Conservation (phyloP, 2,329 filamentous ascomycete genomes). For the Xylariomycetidae sp. region DNA sequence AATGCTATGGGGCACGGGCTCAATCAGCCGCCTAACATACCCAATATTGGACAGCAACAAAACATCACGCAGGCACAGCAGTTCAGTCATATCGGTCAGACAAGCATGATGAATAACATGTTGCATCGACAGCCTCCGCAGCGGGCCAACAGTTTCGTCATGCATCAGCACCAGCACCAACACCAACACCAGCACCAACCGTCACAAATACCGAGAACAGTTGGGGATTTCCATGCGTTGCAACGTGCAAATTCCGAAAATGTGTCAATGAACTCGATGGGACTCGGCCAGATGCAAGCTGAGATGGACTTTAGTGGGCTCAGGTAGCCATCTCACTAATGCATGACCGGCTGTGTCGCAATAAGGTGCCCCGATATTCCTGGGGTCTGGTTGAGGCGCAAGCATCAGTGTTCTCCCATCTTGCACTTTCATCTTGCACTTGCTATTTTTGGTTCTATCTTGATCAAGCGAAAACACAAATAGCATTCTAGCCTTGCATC, state of each 20-base stretch:
- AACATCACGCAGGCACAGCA: conserved; percentile 20
- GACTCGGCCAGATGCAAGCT: conserved; percentile 30
- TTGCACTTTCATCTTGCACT: not conserved
- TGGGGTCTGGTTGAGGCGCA: no score
- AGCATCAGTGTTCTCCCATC: no score
- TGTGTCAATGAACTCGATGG: conserved; percentile 28
- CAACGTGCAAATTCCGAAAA: conserved; percentile 41
- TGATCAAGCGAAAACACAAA: not conserved
- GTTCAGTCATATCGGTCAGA: conserved; percentile 20
- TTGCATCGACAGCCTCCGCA: conserved; percentile 32
- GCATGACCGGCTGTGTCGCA: no score
- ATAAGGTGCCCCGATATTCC: no score
- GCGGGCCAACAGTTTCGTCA: conserved; percentile 35
- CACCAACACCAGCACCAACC: conserved; percentile 15
- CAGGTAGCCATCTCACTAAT: conserved; percentile 29
- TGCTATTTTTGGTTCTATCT: conserved; percentile 5
- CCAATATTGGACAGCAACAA: conserved; percentile 26
- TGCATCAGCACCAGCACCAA: conserved; percentile 28
- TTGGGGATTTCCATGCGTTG: conserved; percentile 46
- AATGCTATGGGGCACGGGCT: conserved; percentile 22
- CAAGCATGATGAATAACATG: conserved; percentile 27
- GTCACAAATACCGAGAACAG: conserved; percentile 34
- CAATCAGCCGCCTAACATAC: conserved; percentile 27
- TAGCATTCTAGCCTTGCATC: not conserved
- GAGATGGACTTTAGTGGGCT: conserved; percentile 38